Evolutionary conservation across 2,329 filamentous ascomycete species (phyloP), one percentile per base, ranked within the genome.

Genomic region (Reticulascus tulasneorum): DNA sequence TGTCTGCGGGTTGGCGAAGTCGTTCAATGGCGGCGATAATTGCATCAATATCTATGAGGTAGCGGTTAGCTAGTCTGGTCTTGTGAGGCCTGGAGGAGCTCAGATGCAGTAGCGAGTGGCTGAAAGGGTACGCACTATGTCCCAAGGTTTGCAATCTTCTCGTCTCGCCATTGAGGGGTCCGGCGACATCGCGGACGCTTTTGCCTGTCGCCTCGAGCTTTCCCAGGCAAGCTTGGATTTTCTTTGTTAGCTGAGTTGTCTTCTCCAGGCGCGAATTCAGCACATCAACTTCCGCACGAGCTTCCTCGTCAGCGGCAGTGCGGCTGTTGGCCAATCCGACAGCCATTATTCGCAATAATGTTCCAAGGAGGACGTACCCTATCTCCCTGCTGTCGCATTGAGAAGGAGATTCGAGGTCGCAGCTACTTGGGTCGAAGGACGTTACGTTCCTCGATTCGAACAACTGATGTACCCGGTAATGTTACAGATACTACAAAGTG

Each of bases 121-220:
- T 32, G 11, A 37, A 11, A 23, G 42, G 8, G 17, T 16, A 61
- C 75, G 51, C 58, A 85, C 83, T 98, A 47, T 77, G 81, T 47
- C 86, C 89, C 23, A 94, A 78, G n/a, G 83, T 77, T 62, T 97
- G 93, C 16, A 97, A 73, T 45, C 82, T 84, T 60, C 88, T 86
- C 1, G 93, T 97, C 60, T 96, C 94, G 51, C 85, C 86, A 56
- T 90, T 94, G 26, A 98, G 83, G 8, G 93, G 93, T 1, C 88
- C 88, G 37, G 94, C 89, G 9, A 94, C 90, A 55, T 95, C 87
- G 53, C 88, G 84, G 15, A 97, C 89, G 42, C 85, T 90, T 63
- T 89, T 88, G 13, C 91, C 93, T 35, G 87, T 94, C 23, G 83
- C 79, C 52, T 97, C 89, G 22, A 98, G 72, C 37, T 90, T 78